phyloP scores from a whole-genome alignment of 2,329 filamentous ascomycete genomes.

The Claviceps digitariae region DNA sequence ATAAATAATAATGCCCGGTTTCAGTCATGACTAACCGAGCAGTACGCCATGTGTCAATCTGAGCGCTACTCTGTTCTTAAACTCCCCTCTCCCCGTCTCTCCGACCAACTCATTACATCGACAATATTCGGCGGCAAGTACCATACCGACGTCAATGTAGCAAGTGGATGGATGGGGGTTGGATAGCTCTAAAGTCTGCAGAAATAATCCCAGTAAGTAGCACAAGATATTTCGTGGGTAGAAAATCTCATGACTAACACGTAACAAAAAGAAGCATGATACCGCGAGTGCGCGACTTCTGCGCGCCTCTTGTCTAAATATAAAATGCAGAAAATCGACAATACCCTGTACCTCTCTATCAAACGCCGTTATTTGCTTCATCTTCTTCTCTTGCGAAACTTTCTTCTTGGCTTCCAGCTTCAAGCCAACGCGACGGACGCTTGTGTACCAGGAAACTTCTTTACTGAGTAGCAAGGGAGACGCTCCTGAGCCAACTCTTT shows the following conservation, averaged over 20 bases:
- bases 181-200: not conserved
- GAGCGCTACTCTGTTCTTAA: not conserved
- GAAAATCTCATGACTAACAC: not conserved
- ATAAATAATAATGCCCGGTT: not conserved
- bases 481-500: not conserved
- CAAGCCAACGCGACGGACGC: not conserved
- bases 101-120: not conserved
- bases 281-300: conserved; percentile 3
- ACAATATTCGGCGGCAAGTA: not conserved
- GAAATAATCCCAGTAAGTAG: not conserved
- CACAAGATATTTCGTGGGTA: not conserved
- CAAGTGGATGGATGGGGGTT: not conserved
- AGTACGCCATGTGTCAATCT: not conserved
- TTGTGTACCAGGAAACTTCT: not conserved
- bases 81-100: not conserved
- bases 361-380: conserved; percentile 15
- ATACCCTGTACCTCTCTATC: conserved; percentile 15
- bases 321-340: conserved; percentile 5
- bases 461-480: not conserved
- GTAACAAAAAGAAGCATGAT: conserved; percentile 7
- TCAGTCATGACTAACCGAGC: not conserved
- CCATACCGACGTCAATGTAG: not conserved
- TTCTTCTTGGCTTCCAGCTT: not conserved
- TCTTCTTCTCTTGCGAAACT: not conserved
- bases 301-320: conserved; percentile 10